Base-by-base conservation (phyloP, 2,329 filamentous ascomycete species). In the Sclerotinia sclerotiorum region DNA sequence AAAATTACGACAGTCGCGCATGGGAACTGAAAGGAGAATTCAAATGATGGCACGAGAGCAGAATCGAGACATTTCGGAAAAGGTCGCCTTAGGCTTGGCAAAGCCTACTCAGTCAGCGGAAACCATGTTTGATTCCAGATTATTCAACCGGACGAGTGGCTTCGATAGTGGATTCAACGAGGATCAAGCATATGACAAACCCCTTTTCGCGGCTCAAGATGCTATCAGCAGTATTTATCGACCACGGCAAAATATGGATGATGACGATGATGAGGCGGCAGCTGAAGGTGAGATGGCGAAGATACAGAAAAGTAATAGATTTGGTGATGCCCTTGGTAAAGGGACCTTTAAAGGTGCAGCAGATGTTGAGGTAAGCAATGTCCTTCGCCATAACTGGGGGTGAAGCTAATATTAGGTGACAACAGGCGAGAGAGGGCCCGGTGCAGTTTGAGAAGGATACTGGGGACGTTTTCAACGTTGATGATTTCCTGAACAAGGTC, bases 121-220 rank as follows among this genome's bases (percentile, higher is more conserved):
- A 79, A 89, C 91, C 32, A 98, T 98, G 95, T 99, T 96, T 82
- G 95, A 99, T 81, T 96, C 93, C 2, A 86, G 95, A 52, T 81
- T 99, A 42, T 99, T 99, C 81, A 97, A 98, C 80, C 93, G 97
- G 80, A 90, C 89, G 7, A 94, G 91, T 74, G 95, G 95, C 0
- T 96, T 99, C 78, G 90, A 93, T 74, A 87, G 89, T 65, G 95
- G 94, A 0, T 93, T 97, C 84, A 99, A 99, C 79, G 95, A 99
- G 79, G 95, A 99, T 79, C 95, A 99, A 77, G 88, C 90, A 0
- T 99, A 98, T 81, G 95, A 98, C 79, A 98, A 98, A 81, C 95
- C 95, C 27, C 83, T 99, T 10, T 99, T 99, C 78, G 94, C 94
- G 0, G 94, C 95, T 19, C 93, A 97, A 78, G 94, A 98, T 77